A percentile compares a stretch with the other conserved stretches of the same genome.
Conservation (phyloP, 2,329 filamentous ascomycete genomes). For the Rhexocercosporidium sp. region DNA sequence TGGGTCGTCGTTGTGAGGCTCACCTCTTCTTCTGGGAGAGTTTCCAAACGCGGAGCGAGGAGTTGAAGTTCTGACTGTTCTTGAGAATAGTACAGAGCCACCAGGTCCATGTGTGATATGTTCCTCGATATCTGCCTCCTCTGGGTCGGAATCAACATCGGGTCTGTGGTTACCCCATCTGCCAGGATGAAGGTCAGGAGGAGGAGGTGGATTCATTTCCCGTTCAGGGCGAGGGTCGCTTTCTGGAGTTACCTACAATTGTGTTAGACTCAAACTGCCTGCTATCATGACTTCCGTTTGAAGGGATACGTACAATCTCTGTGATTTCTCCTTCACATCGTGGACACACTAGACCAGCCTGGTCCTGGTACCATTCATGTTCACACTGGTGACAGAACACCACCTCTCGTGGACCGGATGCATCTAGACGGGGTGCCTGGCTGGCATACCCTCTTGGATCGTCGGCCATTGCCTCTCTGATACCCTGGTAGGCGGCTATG, state of each 20-base stretch:
- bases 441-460: background rate
- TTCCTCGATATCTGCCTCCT: constrained; percentile 64
- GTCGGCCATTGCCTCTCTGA: constrained; percentile 49
- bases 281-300: background rate
- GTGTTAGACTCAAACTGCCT: constrained; percentile 38
- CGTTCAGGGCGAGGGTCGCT: constrained; percentile 64
- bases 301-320: constrained; percentile 75
- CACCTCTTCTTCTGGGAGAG: constrained; percentile 17
- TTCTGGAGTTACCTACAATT: constrained; percentile 54
- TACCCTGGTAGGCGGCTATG: constrained; percentile 58
- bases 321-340: constrained; percentile 78
- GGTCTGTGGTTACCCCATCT: constrained; percentile 28
- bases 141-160: constrained; percentile 57
- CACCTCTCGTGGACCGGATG: constrained; percentile 64
- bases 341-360: constrained; percentile 74
- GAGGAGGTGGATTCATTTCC: too few species aligned
- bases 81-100: constrained; percentile 37
- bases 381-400: constrained; percentile 86
- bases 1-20: constrained; percentile 28
- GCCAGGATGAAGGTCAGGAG: constrained; percentile 11
- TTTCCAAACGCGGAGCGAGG: background rate
- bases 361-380: constrained; percentile 79
- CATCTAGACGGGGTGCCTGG: constrained; percentile 52
- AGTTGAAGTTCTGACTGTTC: constrained; percentile 34
- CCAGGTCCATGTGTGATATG: constrained; percentile 39